These are phyloP conservation scores for Cicer pinnatifidum DNA, from an alignment of 306 rosid species.

Conservation along the genomic window DNA sequence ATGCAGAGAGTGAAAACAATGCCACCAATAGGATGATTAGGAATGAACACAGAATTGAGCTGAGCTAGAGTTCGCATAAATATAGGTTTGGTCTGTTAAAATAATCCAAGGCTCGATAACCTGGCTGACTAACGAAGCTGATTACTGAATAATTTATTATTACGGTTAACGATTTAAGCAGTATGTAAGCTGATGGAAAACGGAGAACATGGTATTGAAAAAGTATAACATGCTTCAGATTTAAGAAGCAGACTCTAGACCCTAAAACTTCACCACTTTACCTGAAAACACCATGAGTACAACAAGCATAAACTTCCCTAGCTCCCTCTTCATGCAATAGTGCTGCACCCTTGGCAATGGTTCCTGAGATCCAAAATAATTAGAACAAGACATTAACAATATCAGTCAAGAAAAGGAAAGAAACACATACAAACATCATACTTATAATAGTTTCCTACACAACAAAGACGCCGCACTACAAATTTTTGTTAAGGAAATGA, in stretches of 20 bases:
- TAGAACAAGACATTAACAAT: slow-evolving; percentile 30
- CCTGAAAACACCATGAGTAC: slow-evolving; percentile 96
- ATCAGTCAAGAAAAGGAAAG: neutral
- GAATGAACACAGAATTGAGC: too few relatives aligned
- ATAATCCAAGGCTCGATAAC: too few relatives aligned
- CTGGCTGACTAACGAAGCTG: neutral
- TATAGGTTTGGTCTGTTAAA: too few relatives aligned
- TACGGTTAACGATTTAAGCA: neutral
- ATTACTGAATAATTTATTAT: neutral
- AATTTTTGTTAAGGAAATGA: slow-evolving; percentile 11
- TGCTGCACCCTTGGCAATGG: slow-evolving; percentile 93
- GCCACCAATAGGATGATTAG: neutral
- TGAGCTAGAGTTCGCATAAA: too few relatives aligned
- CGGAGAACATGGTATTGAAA: neutral
- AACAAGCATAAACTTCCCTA: slow-evolving; percentile 97
- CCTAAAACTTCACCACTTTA: neutral
- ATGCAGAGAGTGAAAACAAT: neutral
- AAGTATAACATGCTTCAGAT: slow-evolving; percentile 11
- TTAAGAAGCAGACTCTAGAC: neutral
- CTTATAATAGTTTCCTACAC: slow-evolving; percentile 1
- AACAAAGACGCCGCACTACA: slow-evolving; percentile 14
- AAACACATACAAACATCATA: neutral
- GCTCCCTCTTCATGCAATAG: slow-evolving; percentile 94
- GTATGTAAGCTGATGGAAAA: neutral
- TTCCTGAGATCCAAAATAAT: slow-evolving; percentile 56